These are phyloP conservation scores for Cyphellophora europaea DNA, from an alignment of 2,329 filamentous ascomycete species.

Conservation along the genomic window DNA sequence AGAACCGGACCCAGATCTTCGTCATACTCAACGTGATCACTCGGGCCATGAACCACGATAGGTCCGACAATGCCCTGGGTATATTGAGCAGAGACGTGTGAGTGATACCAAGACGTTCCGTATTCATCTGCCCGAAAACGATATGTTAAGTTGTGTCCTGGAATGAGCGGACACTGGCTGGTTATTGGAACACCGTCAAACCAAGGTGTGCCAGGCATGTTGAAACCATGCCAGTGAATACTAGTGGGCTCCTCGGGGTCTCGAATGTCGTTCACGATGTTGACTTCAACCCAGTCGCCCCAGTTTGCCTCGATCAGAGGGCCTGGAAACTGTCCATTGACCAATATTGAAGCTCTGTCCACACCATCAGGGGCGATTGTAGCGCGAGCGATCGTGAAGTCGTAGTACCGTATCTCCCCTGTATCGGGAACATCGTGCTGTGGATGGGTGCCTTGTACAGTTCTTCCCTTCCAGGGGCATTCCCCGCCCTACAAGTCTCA, in stretches of 20 bases:
- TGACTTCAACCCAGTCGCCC: constrained; percentile 60
- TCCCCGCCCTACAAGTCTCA: too few relatives aligned
- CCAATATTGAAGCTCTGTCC: constrained; percentile 49
- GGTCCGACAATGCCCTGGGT: constrained; percentile 60
- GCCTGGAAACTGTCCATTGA: constrained; percentile 66
- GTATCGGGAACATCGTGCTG: constrained; percentile 10
- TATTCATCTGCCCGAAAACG: constrained; percentile 50
- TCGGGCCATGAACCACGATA: constrained; percentile 54
- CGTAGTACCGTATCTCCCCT: constrained; percentile 22
- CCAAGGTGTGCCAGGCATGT: constrained; percentile 62
- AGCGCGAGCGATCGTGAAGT: constrained; percentile 20
- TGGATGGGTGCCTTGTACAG: constrained; percentile 15
- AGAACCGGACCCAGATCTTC: constrained; percentile 17
- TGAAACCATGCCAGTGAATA: constrained; percentile 70
- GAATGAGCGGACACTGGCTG: constrained; percentile 58
- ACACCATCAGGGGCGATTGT: constrained; percentile 33
- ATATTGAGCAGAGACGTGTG: constrained; percentile 53
- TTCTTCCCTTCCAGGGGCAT: too few relatives aligned
- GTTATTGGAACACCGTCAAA: constrained; percentile 65
- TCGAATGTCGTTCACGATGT: constrained; percentile 61
- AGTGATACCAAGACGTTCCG: constrained; percentile 59
- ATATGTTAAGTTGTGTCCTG: constrained; percentile 55
- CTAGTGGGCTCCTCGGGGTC: constrained; percentile 55
- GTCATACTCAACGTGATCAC: constrained; percentile 16
- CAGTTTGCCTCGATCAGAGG: constrained; percentile 64